These are phyloP conservation scores for Malbranchea zuffiana DNA, from an alignment of 2,329 filamentous ascomycete genomes.

Conservation along the genomic window DNA sequence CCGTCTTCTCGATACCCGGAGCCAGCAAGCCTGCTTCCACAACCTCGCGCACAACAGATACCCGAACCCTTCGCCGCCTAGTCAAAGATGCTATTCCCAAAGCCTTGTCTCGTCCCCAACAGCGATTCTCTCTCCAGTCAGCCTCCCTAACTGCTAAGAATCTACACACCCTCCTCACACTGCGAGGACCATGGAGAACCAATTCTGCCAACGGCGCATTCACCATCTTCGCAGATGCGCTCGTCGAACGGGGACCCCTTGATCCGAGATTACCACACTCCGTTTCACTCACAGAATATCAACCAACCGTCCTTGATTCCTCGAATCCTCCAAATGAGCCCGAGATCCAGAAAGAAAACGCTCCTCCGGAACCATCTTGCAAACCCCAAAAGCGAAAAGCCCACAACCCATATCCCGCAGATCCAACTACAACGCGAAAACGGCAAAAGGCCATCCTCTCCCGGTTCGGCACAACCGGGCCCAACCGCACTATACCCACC, in stretches of 20 bases:
- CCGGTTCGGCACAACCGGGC: constrained; percentile 56
- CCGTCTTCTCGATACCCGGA: constrained; percentile 35
- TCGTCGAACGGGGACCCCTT: constrained; percentile 40
- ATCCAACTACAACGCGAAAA: constrained; percentile 2
- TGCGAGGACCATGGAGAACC: constrained; percentile 57
- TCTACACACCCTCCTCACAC: constrained; percentile 56
- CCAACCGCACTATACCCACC: constrained; percentile 16
- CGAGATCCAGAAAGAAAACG: constrained; percentile 16
- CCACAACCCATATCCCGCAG: constrained; percentile 11
- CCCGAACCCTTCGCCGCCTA: constrained; percentile 55
- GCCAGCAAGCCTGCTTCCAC: constrained; percentile 28
- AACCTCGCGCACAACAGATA: constrained; percentile 36
- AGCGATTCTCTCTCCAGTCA: constrained; percentile 57
- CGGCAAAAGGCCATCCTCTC: constrained; percentile 54
- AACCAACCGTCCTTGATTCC: constrained; percentile 14
- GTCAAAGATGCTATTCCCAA: constrained; percentile 72
- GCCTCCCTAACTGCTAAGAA: constrained; percentile 62
- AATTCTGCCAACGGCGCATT: constrained; percentile 68
- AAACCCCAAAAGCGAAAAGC: neutral
- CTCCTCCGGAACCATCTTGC: constrained; percentile 9
- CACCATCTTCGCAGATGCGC: constrained; percentile 62
- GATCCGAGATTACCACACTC: constrained; percentile 35
- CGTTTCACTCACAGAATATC: constrained; percentile 25
- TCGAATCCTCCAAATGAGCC: neutral
- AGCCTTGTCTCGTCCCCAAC: constrained; percentile 63